Conservation (phyloP, 2,329 filamentous ascomycete genomes). For the Seiridium unicorne region DNA sequence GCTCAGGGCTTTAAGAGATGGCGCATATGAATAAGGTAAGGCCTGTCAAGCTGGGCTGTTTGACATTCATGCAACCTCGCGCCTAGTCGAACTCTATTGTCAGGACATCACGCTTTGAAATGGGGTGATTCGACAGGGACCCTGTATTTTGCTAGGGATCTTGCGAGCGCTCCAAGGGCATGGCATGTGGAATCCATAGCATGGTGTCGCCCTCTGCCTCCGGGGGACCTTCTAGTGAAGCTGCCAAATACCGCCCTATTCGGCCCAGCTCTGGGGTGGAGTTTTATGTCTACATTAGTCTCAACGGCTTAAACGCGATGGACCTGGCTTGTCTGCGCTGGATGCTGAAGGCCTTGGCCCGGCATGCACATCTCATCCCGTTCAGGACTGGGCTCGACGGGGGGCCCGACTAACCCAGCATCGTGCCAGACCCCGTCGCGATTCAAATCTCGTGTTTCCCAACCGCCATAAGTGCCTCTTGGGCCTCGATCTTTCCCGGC, state of each 20-base stretch:
- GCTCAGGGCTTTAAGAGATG: not conserved
- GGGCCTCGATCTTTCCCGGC: not conserved
- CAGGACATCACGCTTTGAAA: not conserved
- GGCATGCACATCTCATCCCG: not conserved
- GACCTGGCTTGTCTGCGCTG: not conserved
- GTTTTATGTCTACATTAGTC: not conserved
- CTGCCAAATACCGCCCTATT: not conserved
- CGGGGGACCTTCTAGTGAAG: not conserved
- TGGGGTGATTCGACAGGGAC: not conserved
- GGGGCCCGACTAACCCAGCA: not conserved
- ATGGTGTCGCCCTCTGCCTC: not conserved
- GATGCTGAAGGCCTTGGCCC: not conserved
- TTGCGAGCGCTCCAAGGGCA: not conserved
- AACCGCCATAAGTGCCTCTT: not conserved
- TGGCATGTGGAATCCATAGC: no score
- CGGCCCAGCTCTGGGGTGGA: not conserved
- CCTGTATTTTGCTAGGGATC: not conserved
- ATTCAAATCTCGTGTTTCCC: not conserved
- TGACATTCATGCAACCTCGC: not conserved
- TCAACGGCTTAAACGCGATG: slow-evolving; percentile 4
- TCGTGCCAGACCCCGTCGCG: slow-evolving; percentile 2
- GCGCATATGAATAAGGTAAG: not conserved
- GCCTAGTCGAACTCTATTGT: not conserved
- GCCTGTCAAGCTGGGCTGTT: not conserved
- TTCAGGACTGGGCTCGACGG: not conserved